Percentiles rank a stretch among this genome's conserved stretches.
Conservation (phyloP, 108 stramenopile genomes). For the Epithemia pelagica region DNA sequence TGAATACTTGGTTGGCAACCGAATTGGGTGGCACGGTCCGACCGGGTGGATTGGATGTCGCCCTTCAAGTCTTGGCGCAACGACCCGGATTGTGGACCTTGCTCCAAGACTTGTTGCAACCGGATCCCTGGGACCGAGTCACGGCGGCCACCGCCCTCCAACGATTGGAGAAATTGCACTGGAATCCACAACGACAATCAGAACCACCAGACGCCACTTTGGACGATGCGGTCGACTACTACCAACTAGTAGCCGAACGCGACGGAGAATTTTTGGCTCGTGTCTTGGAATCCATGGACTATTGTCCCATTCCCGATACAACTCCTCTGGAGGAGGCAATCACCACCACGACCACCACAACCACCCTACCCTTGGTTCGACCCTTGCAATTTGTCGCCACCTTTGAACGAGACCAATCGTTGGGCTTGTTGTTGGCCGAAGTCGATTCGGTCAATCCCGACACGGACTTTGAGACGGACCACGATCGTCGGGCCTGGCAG, state of each 20-base stretch:
- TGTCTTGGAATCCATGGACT: slow-evolving; percentile 51
- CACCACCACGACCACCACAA: neutral
- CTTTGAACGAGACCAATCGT: slow-evolving; percentile 43
- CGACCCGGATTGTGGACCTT: slow-evolving; percentile 69
- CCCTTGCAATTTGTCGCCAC: slow-evolving; percentile 79
- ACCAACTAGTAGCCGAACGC: slow-evolving; percentile 13
- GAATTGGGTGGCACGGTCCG: slow-evolving; percentile 38
- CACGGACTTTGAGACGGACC: slow-evolving; percentile 22
- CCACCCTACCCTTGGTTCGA: slow-evolving; percentile 12
- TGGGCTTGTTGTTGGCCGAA: slow-evolving; percentile 65
- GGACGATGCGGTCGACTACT: neutral
- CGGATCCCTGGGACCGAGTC: slow-evolving; percentile 44
- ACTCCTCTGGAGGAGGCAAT: slow-evolving; percentile 8
- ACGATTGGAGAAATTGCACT: slow-evolving; percentile 25
- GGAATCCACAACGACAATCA: slow-evolving; percentile 2
- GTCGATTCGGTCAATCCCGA: slow-evolving; percentile 21
- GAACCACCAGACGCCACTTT: neutral
- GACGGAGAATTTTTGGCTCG: slow-evolving; percentile 48
- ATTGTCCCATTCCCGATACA: slow-evolving; percentile 28
- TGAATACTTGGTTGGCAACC: slow-evolving; percentile 58
- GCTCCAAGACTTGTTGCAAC: slow-evolving; percentile 43
- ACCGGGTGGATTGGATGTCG: slow-evolving; percentile 47
- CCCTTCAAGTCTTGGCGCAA: slow-evolving; percentile 51
- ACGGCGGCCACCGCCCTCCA: slow-evolving; percentile 40
- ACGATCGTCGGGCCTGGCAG: slow-evolving; percentile 29